These are phyloP conservation scores for Phytophthora constricta DNA, from an alignment of 352 stramenopile genomes.

Conservation along the genomic window DNA sequence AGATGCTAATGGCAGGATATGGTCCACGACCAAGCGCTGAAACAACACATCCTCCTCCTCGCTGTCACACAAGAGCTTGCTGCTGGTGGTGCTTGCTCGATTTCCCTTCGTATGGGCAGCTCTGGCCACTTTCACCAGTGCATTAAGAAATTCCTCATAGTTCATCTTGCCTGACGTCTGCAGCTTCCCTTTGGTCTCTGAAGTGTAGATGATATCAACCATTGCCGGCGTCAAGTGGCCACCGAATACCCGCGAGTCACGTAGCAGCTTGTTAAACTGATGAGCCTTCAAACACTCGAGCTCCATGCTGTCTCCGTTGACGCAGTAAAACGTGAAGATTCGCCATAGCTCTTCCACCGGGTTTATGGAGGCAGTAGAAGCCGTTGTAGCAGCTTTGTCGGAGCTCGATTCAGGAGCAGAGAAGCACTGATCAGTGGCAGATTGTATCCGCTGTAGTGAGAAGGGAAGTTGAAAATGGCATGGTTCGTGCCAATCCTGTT, in stretches of 20 bases:
- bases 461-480: conserved; percentile 6
- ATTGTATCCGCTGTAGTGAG: conserved; percentile 15
- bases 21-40: conserved; percentile 59
- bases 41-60: conserved; percentile 64
- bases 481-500: conserved; percentile 4
- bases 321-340: conserved; percentile 85
- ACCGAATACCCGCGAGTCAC: conserved; percentile 63
- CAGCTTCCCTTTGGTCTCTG: conserved; percentile 73
- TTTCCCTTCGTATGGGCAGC: conserved; percentile 39
- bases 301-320: conserved; percentile 77
- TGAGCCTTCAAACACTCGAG: conserved; percentile 74
- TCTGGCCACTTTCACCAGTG: conserved; percentile 70
- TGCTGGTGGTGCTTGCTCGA: conserved; percentile 30
- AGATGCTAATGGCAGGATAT: conserved; percentile 63
- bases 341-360: conserved; percentile 76
- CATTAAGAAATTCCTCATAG: conserved; percentile 82
- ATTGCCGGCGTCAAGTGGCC: conserved; percentile 66
- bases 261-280: conserved; percentile 77
- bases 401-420: neutral
- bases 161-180: conserved; percentile 72
- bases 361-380: conserved; percentile 18
- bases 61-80: conserved; percentile 44
- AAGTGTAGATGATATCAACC: conserved; percentile 83
- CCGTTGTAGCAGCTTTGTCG: neutral
- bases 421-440: conserved; percentile 17